phyloP scores from a whole-genome alignment of 176 grass and related monocot genomes.

The Elaeis guineensis region DNA sequence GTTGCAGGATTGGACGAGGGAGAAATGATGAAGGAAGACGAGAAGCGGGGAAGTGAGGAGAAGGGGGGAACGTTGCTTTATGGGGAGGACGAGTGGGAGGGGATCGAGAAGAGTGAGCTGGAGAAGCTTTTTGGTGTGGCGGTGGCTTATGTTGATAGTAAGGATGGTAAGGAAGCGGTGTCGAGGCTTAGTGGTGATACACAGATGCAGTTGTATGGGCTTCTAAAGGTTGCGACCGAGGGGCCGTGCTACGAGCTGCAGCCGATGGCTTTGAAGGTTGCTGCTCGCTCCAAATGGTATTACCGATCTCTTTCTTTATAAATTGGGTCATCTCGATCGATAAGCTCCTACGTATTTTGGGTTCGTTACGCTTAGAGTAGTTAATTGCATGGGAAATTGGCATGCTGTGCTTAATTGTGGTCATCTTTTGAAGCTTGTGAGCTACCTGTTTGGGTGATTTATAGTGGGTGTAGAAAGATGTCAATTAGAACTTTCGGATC shows the following conservation, averaged over 20 bases:
- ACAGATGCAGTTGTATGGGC: slow-evolving; percentile 29
- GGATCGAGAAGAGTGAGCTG: slow-evolving; percentile 30
- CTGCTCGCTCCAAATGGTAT: slow-evolving; percentile 43
- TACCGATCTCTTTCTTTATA: neutral
- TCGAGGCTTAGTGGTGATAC: slow-evolving; percentile 13
- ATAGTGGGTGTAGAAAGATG: no score
- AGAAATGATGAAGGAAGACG: slow-evolving; percentile 1
- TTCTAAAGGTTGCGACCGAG: slow-evolving; percentile 34
- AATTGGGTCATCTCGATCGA: neutral
- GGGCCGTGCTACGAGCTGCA: slow-evolving; percentile 34
- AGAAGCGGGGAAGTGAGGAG: neutral
- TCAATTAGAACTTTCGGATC: no score
- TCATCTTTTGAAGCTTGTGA: no score
- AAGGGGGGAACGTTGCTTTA: slow-evolving; percentile 12
- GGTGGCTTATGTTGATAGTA: slow-evolving; percentile 14
- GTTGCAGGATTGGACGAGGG: neutral
- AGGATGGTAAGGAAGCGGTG: slow-evolving; percentile 31
- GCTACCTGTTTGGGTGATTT: no score
- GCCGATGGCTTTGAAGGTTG: slow-evolving; percentile 35
- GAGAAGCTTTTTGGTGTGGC: slow-evolving; percentile 33
- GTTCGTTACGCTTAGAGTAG: neutral
- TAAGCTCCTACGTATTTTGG: neutral
- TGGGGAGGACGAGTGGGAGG: slow-evolving; percentile 21
- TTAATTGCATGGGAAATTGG: neutral
- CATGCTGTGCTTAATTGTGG: neutral